Conservation (phyloP, 148 eudicot species). For the Diospyros lotus region DNA sequence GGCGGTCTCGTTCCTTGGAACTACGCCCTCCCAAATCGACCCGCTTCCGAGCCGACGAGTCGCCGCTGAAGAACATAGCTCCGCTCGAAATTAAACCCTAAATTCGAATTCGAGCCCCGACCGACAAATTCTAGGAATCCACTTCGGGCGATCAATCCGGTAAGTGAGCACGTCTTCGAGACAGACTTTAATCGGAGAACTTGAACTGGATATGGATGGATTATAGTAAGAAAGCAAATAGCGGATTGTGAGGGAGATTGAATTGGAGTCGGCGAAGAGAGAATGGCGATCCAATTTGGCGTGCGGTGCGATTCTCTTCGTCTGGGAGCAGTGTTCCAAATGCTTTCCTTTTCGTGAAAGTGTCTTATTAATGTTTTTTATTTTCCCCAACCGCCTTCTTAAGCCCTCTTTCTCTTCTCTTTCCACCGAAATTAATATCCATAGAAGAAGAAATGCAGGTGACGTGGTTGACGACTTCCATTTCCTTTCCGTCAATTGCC, state of each 20-base stretch:
- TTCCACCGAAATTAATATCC: no score
- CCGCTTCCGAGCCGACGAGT: constrained; percentile 72
- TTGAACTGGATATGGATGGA: not conserved
- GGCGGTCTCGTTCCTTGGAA: constrained; percentile 83
- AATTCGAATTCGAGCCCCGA: not conserved
- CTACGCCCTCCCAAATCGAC: constrained; percentile 98
- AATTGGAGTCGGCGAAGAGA: not conserved
- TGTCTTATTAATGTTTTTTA: no score
- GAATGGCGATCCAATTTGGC: no score
- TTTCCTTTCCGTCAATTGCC: no score
- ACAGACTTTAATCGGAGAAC: not conserved
- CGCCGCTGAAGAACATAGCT: constrained; percentile 82
- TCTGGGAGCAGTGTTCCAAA: no score
- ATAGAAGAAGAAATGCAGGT: no score
- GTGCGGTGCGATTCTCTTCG: no score
- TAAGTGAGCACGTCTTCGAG: not conserved
- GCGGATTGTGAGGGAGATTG: not conserved
- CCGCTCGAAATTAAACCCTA: not conserved
- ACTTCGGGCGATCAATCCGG: not conserved
- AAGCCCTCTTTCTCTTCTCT: no score
- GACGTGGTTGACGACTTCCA: no score
- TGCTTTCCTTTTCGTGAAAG: no score
- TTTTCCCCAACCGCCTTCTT: no score
- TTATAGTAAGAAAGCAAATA: not conserved
- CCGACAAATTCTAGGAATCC: not conserved